A percentile compares a stretch with the other conserved stretches of the same genome.
Conservation (phyloP, 1,284 basidiomycete genomes). For the Malassezia furfur region DNA sequence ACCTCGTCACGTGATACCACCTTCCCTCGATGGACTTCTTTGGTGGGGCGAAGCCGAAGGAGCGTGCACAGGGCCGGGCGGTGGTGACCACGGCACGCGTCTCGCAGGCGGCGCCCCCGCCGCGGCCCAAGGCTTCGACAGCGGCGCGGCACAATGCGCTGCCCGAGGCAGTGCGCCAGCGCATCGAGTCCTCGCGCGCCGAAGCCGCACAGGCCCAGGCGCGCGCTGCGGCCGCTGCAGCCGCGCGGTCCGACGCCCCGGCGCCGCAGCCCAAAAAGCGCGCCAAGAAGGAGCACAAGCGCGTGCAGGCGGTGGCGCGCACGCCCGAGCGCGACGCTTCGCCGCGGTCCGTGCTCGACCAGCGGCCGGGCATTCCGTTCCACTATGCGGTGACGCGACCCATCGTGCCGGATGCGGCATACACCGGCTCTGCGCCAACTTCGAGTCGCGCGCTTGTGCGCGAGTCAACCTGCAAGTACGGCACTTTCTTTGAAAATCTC, state of each 20-base stretch:
- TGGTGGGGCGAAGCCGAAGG: not conserved
- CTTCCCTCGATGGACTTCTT: constrained; percentile 15
- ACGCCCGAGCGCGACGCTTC: not conserved
- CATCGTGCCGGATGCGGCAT: constrained; percentile 10
- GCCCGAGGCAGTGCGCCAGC: constrained; percentile 6
- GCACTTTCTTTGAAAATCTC: constrained; percentile 6
- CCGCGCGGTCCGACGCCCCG: not conserved
- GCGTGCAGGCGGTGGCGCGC: too few relatives aligned
- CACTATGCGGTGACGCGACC: constrained; percentile 25
- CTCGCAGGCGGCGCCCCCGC: not conserved
- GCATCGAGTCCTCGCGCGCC: constrained; percentile 4
- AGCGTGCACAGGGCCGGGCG: not conserved
- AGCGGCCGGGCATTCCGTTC: not conserved
- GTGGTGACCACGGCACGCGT: constrained; percentile 4
- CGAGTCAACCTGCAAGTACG: not conserved
- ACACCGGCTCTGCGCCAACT: not conserved
- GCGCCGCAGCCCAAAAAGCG: not conserved
- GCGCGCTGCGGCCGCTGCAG: not conserved
- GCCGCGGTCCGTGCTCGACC: not conserved
- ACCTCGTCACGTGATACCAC: not conserved
- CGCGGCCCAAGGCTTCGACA: not conserved
- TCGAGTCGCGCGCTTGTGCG: constrained; percentile 16
- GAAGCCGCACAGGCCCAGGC: not conserved
- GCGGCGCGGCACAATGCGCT: constrained; percentile 8
- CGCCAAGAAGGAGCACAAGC: not conserved